Evolutionary conservation across 768 basidiomycete species (phyloP).

Genomic region (Mycena epipterygia): DNA sequence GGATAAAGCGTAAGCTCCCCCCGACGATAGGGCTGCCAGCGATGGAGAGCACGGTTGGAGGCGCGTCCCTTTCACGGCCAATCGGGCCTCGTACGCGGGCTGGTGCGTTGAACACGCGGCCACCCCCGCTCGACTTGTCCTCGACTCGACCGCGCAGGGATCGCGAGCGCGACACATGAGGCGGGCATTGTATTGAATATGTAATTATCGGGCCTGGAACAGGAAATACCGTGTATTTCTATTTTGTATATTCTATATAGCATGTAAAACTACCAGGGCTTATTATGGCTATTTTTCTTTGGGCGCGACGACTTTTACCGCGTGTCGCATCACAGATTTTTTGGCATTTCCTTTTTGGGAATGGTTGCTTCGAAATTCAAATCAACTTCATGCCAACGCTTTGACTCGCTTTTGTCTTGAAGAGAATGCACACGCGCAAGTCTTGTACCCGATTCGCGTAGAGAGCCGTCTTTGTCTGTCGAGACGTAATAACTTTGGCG

Average conservation of each 20-base stretch:
- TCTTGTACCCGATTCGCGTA: too few relatives aligned
- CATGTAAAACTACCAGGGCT: constrained; percentile 4
- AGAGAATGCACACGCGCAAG: too few relatives aligned
- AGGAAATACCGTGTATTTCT: constrained; percentile 32
- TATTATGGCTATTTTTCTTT: too few relatives aligned
- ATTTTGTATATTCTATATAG: constrained; percentile 12
- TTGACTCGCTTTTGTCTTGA: too few relatives aligned
- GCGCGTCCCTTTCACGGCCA: constrained; percentile 10
- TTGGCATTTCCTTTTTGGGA: too few relatives aligned
- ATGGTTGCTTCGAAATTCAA: too few relatives aligned
- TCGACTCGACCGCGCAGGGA: constrained; percentile 6
- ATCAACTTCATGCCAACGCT: too few relatives aligned
- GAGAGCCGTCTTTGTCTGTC: too few relatives aligned
- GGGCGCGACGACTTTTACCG: too few relatives aligned
- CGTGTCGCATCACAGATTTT: too few relatives aligned
- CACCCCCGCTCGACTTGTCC: constrained; percentile 19
- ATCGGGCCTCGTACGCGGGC: constrained; percentile 29
- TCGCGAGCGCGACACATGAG: constrained; percentile 17
- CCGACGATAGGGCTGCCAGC: neutral
- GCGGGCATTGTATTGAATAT: neutral
- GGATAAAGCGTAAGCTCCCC: constrained; percentile 28
- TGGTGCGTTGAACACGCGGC: constrained; percentile 3
- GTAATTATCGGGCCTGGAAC: neutral
- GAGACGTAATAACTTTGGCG: constrained; percentile 10
- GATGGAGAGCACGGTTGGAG: neutral